Percentiles rank a stretch among this genome's conserved stretches.
Conservation (phyloP, 2,329 filamentous ascomycete genomes). For the Aureobasidium sp. region DNA sequence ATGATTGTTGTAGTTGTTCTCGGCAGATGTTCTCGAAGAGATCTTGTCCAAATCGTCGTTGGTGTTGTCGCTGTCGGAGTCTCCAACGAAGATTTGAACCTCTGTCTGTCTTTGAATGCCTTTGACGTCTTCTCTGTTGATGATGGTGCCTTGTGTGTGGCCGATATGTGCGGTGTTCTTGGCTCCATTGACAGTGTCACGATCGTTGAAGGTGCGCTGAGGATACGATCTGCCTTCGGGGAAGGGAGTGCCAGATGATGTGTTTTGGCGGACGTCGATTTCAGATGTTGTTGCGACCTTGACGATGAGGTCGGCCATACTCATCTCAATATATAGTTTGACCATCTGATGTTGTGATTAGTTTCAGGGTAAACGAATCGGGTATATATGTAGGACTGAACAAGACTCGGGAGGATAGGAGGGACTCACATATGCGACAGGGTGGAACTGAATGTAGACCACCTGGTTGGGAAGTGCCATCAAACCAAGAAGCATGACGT, state of each 20-base stretch:
- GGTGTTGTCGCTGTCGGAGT: conserved; percentile 9
- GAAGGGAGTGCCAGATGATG: conserved; percentile 3
- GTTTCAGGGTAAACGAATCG: not conserved
- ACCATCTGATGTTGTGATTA: conserved; percentile 32
- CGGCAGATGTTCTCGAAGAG: not conserved
- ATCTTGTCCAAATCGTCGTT: not conserved
- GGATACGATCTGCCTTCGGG: not conserved
- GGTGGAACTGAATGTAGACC: conserved; percentile 45
- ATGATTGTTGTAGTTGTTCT: not conserved
- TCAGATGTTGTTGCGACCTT: conserved; percentile 28
- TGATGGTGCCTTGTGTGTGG: not conserved
- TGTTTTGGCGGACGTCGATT: not conserved
- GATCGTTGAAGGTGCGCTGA: conserved; percentile 6
- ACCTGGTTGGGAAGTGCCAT: conserved; percentile 15
- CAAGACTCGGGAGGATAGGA: too few relatives aligned
- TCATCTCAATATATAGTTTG: conserved; percentile 48
- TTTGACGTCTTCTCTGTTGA: conserved; percentile 1
- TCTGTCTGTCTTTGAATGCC: conserved; percentile 11
- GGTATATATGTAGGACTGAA: too few relatives aligned
- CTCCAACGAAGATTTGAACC: conserved; percentile 11
- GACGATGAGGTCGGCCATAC: conserved; percentile 45
- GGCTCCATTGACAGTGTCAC: conserved; percentile 1
- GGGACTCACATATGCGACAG: conserved; percentile 20
- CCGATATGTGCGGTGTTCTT: conserved; percentile 3
- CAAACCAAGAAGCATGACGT: conserved; percentile 25